Percentiles rank a stretch among this genome's conserved stretches.
Evolutionary conservation across 495 filamentous ascomycete genomes (phyloP).

Genomic region (Lophium mytilinum): DNA sequence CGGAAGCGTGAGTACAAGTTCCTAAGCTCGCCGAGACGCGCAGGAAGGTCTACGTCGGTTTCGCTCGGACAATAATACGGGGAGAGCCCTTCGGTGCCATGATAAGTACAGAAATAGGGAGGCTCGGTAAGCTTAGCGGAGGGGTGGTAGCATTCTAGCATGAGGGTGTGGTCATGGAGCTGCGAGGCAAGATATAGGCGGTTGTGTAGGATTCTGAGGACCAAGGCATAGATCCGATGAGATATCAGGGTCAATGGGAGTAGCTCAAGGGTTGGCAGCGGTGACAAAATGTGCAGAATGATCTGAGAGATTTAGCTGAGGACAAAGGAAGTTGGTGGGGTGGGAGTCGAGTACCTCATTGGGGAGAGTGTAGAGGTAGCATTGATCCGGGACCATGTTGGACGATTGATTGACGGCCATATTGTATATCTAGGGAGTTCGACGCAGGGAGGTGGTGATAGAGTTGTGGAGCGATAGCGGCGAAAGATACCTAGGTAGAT

Average conservation of each 20-base stretch:
- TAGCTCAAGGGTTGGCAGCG: constrained; percentile 51
- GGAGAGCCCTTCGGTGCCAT: constrained; percentile 46
- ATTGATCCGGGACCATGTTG: not conserved
- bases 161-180: constrained; percentile 52
- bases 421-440: not conserved
- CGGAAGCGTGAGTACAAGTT: constrained; percentile 53
- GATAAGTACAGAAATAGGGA: constrained; percentile 59
- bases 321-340: not conserved
- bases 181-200: constrained; percentile 50
- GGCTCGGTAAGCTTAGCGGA: constrained; percentile 59
- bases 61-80: not conserved
- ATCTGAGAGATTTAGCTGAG: constrained; percentile 41
- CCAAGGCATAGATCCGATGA: constrained; percentile 57
- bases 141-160: constrained; percentile 73
- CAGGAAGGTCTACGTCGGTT: constrained; percentile 21
- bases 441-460: not conserved
- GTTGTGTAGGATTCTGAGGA: constrained; percentile 58
- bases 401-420: not conserved
- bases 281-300: constrained; percentile 54
- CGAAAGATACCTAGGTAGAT: too few relatives aligned
- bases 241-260: constrained; percentile 54
- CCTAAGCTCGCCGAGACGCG: constrained; percentile 34
- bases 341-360: constrained; percentile 38
- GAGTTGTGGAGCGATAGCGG: not conserved
- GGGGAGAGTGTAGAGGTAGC: constrained; percentile 39